Conservation (phyloP, 768 basidiomycete species). For the Daedaleopsis nitida region DNA sequence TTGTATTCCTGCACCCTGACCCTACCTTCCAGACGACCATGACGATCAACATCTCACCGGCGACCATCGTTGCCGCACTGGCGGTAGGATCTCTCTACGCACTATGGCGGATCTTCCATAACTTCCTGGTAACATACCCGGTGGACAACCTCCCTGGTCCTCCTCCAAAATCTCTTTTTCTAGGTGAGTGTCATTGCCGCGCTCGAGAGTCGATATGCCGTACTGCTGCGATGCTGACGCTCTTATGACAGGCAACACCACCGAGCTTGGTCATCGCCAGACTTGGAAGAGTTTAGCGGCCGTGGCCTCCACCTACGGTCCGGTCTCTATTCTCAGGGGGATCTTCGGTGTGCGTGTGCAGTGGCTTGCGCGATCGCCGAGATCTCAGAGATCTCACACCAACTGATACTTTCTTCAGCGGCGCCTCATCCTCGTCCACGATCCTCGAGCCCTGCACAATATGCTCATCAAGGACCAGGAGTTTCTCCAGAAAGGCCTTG, state of each 20-base stretch:
- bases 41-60: too few relatives aligned
- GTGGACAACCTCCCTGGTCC: constrained; percentile 14
- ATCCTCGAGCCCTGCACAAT: constrained; percentile 49
- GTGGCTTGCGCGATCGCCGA: neutral
- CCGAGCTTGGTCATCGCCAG: neutral
- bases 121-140: constrained; percentile 1
- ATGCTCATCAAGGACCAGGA: constrained; percentile 52
- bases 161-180: neutral
- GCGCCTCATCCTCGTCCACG: constrained; percentile 48
- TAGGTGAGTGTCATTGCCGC: neutral
- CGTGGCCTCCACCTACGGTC: constrained; percentile 35
- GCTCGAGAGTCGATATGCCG: too few relatives aligned
- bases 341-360: constrained; percentile 44
- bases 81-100: neutral
- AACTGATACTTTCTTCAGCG: constrained; percentile 32
- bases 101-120: constrained; percentile 1
- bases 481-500: constrained; percentile 29
- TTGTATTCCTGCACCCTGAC: too few relatives aligned
- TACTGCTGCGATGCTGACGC: neutral
- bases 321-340: constrained; percentile 45
- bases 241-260: neutral
- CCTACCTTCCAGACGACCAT: too few relatives aligned
- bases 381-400: neutral
- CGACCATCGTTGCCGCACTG: neutral
- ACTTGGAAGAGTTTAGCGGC: neutral